Percentiles rank a stretch among this genome's conserved stretches.
Evolutionary conservation across 768 basidiomycete species (phyloP).

Genomic region (Gelatoporia subvermispora): DNA sequence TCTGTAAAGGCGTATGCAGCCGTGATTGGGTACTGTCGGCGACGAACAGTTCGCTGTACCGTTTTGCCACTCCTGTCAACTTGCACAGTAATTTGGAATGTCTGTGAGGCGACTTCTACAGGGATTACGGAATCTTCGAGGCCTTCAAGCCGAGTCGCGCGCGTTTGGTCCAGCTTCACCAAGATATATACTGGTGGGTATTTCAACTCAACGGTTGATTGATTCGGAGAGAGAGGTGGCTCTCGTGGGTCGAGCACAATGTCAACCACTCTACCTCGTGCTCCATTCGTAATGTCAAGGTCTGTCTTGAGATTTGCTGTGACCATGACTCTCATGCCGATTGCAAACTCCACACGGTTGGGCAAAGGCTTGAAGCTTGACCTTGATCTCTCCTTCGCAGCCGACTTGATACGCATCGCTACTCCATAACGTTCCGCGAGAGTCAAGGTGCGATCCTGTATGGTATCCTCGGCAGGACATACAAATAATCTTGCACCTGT

Average conservation of each 20-base stretch:
- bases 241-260: conserved; percentile 31
- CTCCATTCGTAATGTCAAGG: too few species aligned
- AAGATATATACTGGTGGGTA: conserved; percentile 28
- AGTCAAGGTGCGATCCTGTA: conserved; percentile 6
- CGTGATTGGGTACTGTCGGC: conserved; percentile 29
- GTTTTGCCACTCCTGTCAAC: background rate
- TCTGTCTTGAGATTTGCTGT: conserved; percentile 35
- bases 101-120: conserved; percentile 18
- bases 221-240: conserved; percentile 3
- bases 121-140: conserved; percentile 29
- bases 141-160: conserved; percentile 19
- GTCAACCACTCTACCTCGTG: conserved; percentile 27
- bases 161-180: conserved; percentile 28
- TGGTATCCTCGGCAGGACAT: conserved; percentile 26
- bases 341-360: conserved; percentile 19
- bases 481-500: conserved; percentile 21
- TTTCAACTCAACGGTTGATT: conserved; percentile 17
- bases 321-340: conserved; percentile 38
- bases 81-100: conserved; percentile 16
- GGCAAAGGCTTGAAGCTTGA: too few species aligned
- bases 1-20: conserved; percentile 39
- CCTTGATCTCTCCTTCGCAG: background rate
- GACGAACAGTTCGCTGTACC: conserved; percentile 7
- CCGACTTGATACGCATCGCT: background rate
- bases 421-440: conserved; percentile 9